A percentile compares a stretch with the other conserved stretches of the same genome.
These are phyloP conservation scores for Fusarium marasasianum DNA, from an alignment of 2,329 filamentous ascomycete genomes.

Conservation along the genomic window DNA sequence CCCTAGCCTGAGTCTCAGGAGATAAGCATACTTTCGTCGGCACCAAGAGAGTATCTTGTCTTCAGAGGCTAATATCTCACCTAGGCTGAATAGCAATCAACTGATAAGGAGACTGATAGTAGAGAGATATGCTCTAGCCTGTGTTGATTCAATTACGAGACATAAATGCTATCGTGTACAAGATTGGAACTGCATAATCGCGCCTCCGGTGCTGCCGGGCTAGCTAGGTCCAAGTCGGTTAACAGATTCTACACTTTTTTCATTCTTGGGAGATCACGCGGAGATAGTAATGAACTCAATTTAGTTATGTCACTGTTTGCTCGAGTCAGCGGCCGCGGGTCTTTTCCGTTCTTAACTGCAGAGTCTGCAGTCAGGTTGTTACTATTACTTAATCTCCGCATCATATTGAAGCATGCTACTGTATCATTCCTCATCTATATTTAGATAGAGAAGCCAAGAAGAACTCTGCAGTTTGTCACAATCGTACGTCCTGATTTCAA, in stretches of 20 bases:
- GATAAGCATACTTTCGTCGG: not conserved
- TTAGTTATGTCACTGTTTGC: not conserved
- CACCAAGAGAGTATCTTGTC: fast-evolving
- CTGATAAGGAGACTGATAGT: not conserved
- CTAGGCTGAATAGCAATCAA: too few relatives aligned
- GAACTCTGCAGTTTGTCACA: not conserved
- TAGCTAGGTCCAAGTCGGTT: too few relatives aligned
- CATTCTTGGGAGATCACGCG: not conserved
- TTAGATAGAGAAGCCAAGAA: too few relatives aligned
- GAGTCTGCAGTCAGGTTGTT: too few relatives aligned
- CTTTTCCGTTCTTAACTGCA: fast-evolving
- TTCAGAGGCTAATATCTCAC: not conserved
- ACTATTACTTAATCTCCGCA: not conserved
- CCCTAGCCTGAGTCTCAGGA: not conserved
- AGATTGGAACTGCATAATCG: not conserved
- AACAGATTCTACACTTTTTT: not conserved
- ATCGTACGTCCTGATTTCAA: not conserved
- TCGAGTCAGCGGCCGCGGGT: not conserved
- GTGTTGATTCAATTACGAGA: not conserved
- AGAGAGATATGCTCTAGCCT: not conserved
- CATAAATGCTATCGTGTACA: not conserved
- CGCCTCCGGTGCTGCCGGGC: not conserved
- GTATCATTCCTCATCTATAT: not conserved
- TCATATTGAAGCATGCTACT: not conserved
- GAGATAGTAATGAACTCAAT: not conserved